Base-by-base conservation (phyloP, 2,329 filamentous ascomycete species). In the Cordyceps cicadae region DNA sequence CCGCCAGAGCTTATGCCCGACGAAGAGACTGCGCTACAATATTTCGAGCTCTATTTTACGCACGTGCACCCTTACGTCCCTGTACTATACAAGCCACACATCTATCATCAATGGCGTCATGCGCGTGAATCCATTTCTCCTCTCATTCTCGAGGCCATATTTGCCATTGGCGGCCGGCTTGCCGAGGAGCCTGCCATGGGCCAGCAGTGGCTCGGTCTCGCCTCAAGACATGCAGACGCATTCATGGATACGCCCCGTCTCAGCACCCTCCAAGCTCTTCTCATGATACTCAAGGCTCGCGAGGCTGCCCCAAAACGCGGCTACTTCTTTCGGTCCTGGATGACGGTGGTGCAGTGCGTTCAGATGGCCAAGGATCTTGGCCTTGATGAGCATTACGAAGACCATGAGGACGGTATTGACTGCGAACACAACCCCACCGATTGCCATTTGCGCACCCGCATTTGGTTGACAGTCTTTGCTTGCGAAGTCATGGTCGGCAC, bases 251-350 rank as follows among this genome's bases (percentile, higher is more conserved):
- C 93, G 26, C 92, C 93, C 2, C 83, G 93, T 54, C 70, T 97
- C 52, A 97, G 91, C 74, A 97, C 94, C 0, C 86, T 97, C 11
- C 93, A 97, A 74, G 93, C 92, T 3, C 79, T 96, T 63, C 76
- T 97, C 50, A 87, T 97, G 50, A 81, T 97, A 19, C 77, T 97
- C 49, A 97, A 97, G 72, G 94, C 93, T 1, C 84, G 92, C 64
- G 93, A 97, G 73, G 89, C 90, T n/a, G 86, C 89, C 9, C 92
- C 93, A 0, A 96, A 96, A 70, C 86, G 90, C 63, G 94, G 94
- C 1, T 97, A 97, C 71, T 97, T 94, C 73, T 97, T 94, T 74
- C 87, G 93, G 43, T 97, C 94, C 0, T 97, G 94, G 93, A 96
- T 97, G 85, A 90, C 89, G 5, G 86, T 96, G 21, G 93, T 96